Evolutionary conservation across 2,329 filamentous ascomycete genomes (phyloP).

Genomic region (Tolypocladium pustulatum): DNA sequence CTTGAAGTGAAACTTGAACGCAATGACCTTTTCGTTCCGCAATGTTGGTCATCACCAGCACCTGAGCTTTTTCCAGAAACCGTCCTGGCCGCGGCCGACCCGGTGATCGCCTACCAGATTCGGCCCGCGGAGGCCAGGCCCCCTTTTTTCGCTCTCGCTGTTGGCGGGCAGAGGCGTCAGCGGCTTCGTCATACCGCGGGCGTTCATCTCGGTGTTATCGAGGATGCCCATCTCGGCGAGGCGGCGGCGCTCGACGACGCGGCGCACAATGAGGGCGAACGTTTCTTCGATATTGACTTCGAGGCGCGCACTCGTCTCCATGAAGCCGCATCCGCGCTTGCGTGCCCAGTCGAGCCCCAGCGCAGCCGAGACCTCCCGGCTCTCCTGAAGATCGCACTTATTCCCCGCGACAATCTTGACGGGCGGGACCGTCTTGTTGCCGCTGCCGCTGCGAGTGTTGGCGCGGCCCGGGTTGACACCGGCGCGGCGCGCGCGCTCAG

Average conservation of each 20-base stretch:
- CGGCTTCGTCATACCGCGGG: conserved; percentile 46
- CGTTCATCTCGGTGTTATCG: conserved; percentile 32
- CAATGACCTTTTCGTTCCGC: not conserved
- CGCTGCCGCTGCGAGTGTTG: conserved; percentile 18
- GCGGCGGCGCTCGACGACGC: conserved; percentile 47
- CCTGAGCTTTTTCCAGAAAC: conserved; percentile 46
- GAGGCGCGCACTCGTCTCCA: conserved; percentile 77
- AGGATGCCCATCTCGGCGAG: conserved; percentile 36
- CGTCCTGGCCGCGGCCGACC: conserved; percentile 28
- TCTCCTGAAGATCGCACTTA: conserved; percentile 71
- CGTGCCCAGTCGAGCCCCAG: conserved; percentile 70
- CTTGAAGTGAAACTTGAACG: not conserved
- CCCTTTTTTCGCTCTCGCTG: conserved; percentile 33
- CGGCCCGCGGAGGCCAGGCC: conserved; percentile 32
- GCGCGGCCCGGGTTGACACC: conserved; percentile 22
- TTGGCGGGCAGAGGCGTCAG: conserved; percentile 39
- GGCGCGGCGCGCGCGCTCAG: conserved; percentile 36
- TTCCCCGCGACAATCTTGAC: conserved; percentile 80
- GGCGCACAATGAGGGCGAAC: conserved; percentile 59
- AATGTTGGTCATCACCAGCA: conserved; percentile 34
- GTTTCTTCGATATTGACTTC: conserved; percentile 88
- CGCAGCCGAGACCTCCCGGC: conserved; percentile 57
- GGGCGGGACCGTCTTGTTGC: conserved; percentile 49
- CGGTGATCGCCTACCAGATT: conserved; percentile 31
- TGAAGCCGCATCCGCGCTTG: conserved; percentile 65